phyloP scores from a whole-genome alignment of 1,284 basidiomycete species.

The Heterobasidion occidentale region DNA sequence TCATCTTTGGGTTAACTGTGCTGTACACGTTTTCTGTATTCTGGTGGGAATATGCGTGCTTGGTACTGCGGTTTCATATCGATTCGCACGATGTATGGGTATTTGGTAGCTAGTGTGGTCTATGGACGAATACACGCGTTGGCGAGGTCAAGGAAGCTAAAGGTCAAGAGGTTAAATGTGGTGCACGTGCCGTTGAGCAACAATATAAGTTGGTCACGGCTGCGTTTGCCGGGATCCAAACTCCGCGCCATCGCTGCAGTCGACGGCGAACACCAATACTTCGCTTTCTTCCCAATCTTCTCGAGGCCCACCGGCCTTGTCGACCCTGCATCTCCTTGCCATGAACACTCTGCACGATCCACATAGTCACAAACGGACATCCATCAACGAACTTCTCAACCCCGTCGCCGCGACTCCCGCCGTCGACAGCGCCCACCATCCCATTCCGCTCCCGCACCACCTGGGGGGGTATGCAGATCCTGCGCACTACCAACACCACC shows the following conservation, averaged over 20 bases:
- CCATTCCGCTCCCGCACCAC: constrained; percentile 17
- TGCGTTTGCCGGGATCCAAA: no score
- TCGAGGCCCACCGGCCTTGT: background rate
- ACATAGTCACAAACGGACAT: constrained; percentile 38
- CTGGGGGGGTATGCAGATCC: constrained; percentile 2
- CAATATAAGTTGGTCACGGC: no score
- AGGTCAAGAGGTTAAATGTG: no score
- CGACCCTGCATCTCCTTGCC: constrained; percentile 15
- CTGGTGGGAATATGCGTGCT: background rate
- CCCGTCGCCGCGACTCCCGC: constrained; percentile 23
- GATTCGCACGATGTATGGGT: no score
- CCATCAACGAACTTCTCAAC: constrained; percentile 45
- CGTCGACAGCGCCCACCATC: constrained; percentile 23
- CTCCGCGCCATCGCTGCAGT: no score
- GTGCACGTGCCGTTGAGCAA: no score
- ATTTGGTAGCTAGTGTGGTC: no score
- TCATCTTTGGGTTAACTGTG: constrained; percentile 14
- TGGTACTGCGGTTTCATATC: background rate
- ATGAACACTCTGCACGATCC: constrained; percentile 39
- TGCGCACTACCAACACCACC: constrained; percentile 7
- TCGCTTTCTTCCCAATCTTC: background rate
- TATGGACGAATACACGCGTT: no score
- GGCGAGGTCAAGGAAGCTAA: no score
- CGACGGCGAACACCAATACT: no score
- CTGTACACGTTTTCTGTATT: constrained; percentile 1